Percentiles rank a stretch among this genome's conserved stretches.
Evolutionary conservation across 1,284 basidiomycete genomes (phyloP).

Genomic region (Malassezia sp.): DNA sequence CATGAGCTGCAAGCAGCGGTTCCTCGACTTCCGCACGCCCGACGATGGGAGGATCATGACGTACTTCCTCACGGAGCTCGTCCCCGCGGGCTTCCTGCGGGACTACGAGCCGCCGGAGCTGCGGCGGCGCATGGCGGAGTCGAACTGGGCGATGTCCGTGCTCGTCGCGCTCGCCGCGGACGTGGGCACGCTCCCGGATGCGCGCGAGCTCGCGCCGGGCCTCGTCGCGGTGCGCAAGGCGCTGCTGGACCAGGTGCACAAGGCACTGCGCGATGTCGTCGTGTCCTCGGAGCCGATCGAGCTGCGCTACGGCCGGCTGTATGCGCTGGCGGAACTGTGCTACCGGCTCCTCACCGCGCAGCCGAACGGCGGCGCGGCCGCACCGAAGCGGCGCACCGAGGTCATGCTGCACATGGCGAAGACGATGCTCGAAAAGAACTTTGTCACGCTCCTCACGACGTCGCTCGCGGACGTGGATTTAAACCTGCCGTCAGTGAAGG

Average conservation of each 20-base stretch:
- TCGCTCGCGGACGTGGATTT: conserved; percentile 86
- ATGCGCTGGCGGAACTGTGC: conserved; percentile 76
- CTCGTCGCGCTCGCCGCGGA: conserved; percentile 85
- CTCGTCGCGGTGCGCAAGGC: conserved; percentile 75
- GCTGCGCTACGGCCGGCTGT: conserved; percentile 72
- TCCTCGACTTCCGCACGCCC: conserved; percentile 65
- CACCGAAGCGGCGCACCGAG: conserved; percentile 50
- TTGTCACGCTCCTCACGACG: conserved; percentile 74
- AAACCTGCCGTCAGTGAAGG: conserved; percentile 82
- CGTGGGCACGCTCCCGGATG: conserved; percentile 55
- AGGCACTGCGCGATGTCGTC: conserved; percentile 70
- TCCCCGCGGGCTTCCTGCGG: conserved; percentile 42
- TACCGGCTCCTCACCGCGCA: conserved; percentile 74
- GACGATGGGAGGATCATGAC: conserved; percentile 38
- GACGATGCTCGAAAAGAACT: conserved; percentile 96
- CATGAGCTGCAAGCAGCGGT: conserved; percentile 73
- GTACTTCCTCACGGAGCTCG: conserved; percentile 38
- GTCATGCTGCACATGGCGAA: conserved; percentile 82
- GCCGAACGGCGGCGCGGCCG: conserved; percentile 48
- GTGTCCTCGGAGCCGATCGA: conserved; percentile 58
- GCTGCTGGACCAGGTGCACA: conserved; percentile 75
- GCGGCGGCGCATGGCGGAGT: conserved; percentile 40
- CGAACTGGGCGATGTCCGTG: conserved; percentile 74
- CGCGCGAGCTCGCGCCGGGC: conserved; percentile 54
- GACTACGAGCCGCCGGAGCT: conserved; percentile 34